Evolutionary conservation across 176 grass and related monocot species (phyloP), one percentile per base, ranked within the genome.

Genomic region (Oropetium thomaeum): DNA sequence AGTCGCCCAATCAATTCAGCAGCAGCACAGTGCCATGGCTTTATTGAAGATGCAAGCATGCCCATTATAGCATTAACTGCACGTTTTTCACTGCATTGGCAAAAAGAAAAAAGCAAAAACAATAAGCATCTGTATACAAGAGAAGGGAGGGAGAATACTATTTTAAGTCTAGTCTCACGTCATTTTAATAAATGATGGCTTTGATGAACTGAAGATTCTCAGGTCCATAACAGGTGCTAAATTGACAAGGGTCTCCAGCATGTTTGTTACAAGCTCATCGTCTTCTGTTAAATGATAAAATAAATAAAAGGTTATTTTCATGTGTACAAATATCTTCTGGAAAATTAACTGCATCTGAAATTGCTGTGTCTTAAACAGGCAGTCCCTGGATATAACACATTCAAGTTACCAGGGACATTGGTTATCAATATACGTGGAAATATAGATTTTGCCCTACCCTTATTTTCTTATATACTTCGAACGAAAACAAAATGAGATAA

Each of bases 181-280:
- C 69, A 95, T 94, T 88, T 78, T 84, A 44, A 94, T 89, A 79
- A 87, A 98, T 23, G 96, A 98, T 81, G 89, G 87, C 76, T 98
- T 98, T 74, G 82, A 83, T 8, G 96, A 98, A 73, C 91, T 98
- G 68, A 98, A 94, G 82, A 94, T 98, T 65, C 96, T 85, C 71
- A 98, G 82, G 79, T 98, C 96, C 84, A 94, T 65, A n/a, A 94
- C 81, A 71, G 91, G 96, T 76, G 96, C 91, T 85, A 99, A 87
- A 90, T 99, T 99, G 45, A 99, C 96, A 83, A 99, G 67, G 53
- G 96, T 88, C 84, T 99, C 96, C 7, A 99, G 88, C 85, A 91
- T 89, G 85, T 99, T 99, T 66, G 96, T 95, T 90, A 99, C 73
- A 17, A 99, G 96, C 84, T 95, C 96, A 29, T 99, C 96, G 70